Conservation (phyloP, 2,329 filamentous ascomycete genomes). For the Sporothrix mexicana region DNA sequence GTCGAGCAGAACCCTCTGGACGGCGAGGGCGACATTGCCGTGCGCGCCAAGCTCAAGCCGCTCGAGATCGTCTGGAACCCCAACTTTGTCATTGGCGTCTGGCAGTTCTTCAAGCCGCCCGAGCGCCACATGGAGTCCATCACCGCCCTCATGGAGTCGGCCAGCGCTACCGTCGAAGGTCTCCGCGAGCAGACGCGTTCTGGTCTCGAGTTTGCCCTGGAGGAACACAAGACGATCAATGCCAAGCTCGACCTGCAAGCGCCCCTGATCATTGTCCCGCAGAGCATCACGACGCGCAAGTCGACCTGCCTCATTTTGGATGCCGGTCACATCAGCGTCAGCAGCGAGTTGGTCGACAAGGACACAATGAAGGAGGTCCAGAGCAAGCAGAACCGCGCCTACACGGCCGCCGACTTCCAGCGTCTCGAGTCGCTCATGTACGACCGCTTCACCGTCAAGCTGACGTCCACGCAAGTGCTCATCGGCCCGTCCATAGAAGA, state of each 20-base stretch:
- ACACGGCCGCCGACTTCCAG: slow-evolving; percentile 87
- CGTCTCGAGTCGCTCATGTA: slow-evolving; percentile 94
- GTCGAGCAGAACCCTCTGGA: slow-evolving; percentile 96
- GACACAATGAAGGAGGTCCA: slow-evolving; percentile 89
- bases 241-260: slow-evolving; percentile 94
- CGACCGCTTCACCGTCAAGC: slow-evolving; percentile 91
- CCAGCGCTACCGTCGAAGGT: slow-evolving; percentile 93
- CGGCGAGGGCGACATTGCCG: slow-evolving; percentile 84
- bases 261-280: slow-evolving; percentile 92
- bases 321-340: slow-evolving; percentile 93
- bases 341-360: slow-evolving; percentile 91
- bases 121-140: slow-evolving; percentile 99
- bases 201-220: slow-evolving; percentile 91
- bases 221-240: slow-evolving; percentile 98
- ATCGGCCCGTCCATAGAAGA: slow-evolving; percentile 93
- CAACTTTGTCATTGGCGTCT: slow-evolving; percentile 85
- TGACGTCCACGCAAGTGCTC: slow-evolving; percentile 92
- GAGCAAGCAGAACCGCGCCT: slow-evolving; percentile 84
- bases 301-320: slow-evolving; percentile 93
- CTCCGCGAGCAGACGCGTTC: slow-evolving; percentile 94
- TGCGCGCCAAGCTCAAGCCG: slow-evolving; percentile 90
- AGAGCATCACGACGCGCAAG: slow-evolving; percentile 81
- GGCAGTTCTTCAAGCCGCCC: slow-evolving; percentile 94
- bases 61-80: slow-evolving; percentile 99
- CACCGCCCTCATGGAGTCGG: slow-evolving; percentile 90